A percentile compares a stretch with the other conserved stretches of the same genome.
phyloP scores from a whole-genome alignment of 345 rosid genomes.

The Psidium friedrichsthalianum region DNA sequence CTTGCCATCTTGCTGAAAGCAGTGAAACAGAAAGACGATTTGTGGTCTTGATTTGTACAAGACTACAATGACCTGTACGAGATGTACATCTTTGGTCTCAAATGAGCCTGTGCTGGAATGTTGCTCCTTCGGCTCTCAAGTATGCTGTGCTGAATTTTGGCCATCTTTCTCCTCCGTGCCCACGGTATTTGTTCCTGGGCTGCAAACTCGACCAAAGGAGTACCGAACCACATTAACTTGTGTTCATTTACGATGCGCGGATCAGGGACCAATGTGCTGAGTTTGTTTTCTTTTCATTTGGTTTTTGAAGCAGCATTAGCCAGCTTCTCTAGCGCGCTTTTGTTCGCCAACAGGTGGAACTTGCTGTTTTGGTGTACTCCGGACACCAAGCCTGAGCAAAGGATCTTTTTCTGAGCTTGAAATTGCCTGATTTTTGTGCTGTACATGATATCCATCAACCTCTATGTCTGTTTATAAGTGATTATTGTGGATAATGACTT shows the following conservation, averaged over 20 bases:
- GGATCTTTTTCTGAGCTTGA: neutral
- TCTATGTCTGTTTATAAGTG: neutral
- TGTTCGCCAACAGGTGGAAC: neutral
- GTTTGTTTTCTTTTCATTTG: neutral
- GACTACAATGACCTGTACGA: neutral
- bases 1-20: neutral
- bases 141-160: neutral
- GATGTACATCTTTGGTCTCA: neutral
- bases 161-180: neutral
- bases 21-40: neutral
- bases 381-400: neutral
- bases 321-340: neutral
- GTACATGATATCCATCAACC: neutral
- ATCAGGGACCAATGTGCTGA: neutral
- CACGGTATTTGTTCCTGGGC: neutral
- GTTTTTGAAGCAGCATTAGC: neutral
- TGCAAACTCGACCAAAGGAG: neutral
- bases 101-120: neutral
- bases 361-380: neutral
- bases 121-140: neutral
- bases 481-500: neutral
- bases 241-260: neutral
- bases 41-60: neutral
- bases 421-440: neutral
- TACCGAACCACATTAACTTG: neutral